Evolutionary conservation across 164 flowering plant genomes (phyloP).

Genomic region (Berberis vulgaris): DNA sequence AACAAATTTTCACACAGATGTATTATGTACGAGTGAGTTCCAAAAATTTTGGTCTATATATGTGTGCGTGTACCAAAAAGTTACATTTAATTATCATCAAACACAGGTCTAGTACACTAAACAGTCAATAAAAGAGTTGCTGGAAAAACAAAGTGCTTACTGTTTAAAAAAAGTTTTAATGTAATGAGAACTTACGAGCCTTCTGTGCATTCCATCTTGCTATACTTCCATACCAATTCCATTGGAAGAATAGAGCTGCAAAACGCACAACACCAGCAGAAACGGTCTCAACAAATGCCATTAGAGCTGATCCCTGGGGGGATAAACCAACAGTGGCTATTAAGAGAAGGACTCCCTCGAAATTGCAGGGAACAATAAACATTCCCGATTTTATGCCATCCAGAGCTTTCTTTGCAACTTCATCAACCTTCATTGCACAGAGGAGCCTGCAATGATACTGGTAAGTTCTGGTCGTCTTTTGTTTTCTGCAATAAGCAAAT

Average conservation of each 20-base stretch:
- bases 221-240: constrained; percentile 74
- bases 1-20: too few species aligned
- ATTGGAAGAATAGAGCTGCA: constrained; percentile 52
- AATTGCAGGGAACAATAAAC: constrained; percentile 70
- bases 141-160: too few species aligned
- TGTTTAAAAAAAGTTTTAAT: background rate
- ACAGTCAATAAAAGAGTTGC: too few species aligned
- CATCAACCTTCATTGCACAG: constrained; percentile 73
- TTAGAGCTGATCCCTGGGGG: constrained; percentile 70
- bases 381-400: constrained; percentile 65
- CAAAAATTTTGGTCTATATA: too few species aligned
- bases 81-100: too few species aligned
- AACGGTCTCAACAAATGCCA: constrained; percentile 76
- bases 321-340: constrained; percentile 81
- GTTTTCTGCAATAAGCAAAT: constrained; percentile 41
- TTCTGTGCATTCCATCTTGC: constrained; percentile 52
- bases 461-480: constrained; percentile 57
- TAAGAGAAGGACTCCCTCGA: constrained; percentile 58
- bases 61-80: too few species aligned
- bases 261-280: constrained; percentile 49
- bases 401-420: constrained; percentile 66
- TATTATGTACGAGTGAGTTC: too few species aligned
- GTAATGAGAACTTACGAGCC: constrained; percentile 24
- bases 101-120: too few species aligned
- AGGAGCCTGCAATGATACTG: constrained; percentile 59